Conservation (phyloP, 768 basidiomycete genomes). For the Tylopilus felleus region DNA sequence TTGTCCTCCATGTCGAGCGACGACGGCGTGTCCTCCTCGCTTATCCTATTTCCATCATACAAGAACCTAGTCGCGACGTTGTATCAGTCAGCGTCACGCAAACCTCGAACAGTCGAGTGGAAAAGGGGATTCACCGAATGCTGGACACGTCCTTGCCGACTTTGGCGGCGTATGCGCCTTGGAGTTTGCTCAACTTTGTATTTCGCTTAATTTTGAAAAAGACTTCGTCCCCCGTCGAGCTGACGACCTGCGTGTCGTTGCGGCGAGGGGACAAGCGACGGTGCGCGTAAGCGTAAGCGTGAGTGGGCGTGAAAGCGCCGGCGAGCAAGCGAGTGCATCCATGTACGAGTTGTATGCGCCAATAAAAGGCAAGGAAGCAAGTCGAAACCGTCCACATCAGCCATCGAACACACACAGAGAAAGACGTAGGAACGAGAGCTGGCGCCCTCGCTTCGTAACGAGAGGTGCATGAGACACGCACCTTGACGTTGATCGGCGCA, state of each 20-base stretch:
- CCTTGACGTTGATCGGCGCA: conserved; percentile 78
- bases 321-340: no score
- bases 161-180: conserved; percentile 88
- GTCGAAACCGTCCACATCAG: background rate
- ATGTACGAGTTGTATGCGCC: no score
- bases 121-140: conserved; percentile 66
- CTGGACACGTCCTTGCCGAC: conserved; percentile 86
- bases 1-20: conserved; percentile 88
- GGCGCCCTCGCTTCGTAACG: no score
- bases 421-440: no score
- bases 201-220: conserved; percentile 97
- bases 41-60: conserved; percentile 85
- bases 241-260: conserved; percentile 54
- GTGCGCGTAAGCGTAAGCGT: background rate
- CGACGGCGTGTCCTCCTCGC: conserved; percentile 83
- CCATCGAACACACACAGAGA: no score
- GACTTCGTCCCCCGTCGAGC: conserved; percentile 78
- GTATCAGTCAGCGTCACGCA: no score
- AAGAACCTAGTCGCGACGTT: conserved; percentile 57
- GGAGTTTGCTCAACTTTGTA: conserved; percentile 89
- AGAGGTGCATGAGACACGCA: conserved; percentile 33
- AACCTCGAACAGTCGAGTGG: no score
- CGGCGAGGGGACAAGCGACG: background rate
- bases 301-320: background rate
- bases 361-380: background rate